phyloP scores from a whole-genome alignment of 192 early-diverging fungal genomes.

The Phlyctochytrium bullatum region DNA sequence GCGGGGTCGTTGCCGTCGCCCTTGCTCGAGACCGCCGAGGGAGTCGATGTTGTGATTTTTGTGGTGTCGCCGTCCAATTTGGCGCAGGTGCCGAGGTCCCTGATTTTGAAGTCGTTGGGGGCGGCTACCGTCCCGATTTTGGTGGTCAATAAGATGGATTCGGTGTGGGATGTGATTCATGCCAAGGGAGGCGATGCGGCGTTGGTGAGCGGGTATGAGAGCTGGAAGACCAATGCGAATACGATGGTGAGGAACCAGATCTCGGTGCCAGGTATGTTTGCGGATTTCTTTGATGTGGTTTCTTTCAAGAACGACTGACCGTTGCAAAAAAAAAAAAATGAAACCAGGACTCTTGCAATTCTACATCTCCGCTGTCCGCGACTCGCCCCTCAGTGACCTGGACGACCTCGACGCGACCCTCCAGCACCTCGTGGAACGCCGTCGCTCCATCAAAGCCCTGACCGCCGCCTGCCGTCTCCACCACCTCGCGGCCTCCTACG shows the following conservation, averaged over 20 bases:
- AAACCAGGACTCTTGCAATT: not conserved
- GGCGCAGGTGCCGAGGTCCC: not conserved
- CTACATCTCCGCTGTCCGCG: slow-evolving; percentile 1
- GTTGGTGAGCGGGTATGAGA: not conserved
- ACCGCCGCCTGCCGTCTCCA: not conserved
- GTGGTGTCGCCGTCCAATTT: not conserved
- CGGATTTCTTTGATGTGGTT: not conserved
- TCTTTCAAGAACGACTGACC: no score
- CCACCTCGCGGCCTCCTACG: not conserved
- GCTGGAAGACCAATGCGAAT: not conserved
- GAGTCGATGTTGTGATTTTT: not conserved
- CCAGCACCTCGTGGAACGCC: not conserved
- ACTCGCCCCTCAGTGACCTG: not conserved
- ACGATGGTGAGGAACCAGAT: slow-evolving; percentile 1
- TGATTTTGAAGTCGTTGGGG: not conserved
- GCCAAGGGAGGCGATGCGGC: slow-evolving; percentile 2
- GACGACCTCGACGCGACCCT: not conserved
- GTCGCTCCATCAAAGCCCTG: not conserved
- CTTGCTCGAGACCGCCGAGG: no score
- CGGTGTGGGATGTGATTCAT: not conserved
- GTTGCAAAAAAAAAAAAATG: not conserved
- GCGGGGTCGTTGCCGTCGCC: no score
- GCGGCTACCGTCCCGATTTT: slow-evolving; percentile 2
- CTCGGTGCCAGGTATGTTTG: not conserved
- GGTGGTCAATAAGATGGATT: not conserved